Evolutionary conservation across 164 flowering plant species (phyloP).

Genomic region (Chloranthus sessilifolius): DNA sequence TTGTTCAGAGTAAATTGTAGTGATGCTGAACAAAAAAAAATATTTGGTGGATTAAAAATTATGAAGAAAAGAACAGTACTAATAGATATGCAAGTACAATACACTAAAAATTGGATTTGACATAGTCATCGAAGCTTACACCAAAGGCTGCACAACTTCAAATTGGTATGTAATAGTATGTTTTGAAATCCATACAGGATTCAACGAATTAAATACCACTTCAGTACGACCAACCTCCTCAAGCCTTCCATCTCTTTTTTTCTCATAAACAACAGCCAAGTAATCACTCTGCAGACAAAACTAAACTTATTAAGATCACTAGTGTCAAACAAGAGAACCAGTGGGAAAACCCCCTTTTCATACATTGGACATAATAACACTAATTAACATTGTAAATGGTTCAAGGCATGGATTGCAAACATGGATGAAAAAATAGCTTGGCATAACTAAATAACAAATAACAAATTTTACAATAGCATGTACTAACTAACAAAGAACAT

Average conservation of each 20-base stretch:
- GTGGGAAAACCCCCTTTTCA: too few relatives aligned
- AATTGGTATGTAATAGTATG: slow-evolving; percentile 49
- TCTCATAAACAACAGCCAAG: slow-evolving; percentile 58
- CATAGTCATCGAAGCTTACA: slow-evolving; percentile 50
- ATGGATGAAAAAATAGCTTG: neutral
- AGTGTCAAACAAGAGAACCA: too few relatives aligned
- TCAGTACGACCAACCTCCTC: slow-evolving; percentile 81
- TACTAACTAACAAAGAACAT: too few relatives aligned
- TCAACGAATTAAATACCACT: slow-evolving; percentile 63
- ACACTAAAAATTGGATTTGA: neutral
- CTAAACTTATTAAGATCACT: slow-evolving; percentile 10
- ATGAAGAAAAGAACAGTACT: neutral
- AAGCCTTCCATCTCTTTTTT: slow-evolving; percentile 64
- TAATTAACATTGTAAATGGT: neutral
- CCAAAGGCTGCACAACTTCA: slow-evolving; percentile 66
- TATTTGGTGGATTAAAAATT: neutral
- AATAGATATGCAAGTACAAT: neutral
- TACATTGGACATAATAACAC: neutral
- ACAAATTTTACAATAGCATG: neutral
- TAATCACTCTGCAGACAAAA: slow-evolving; percentile 68
- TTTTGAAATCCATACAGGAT: slow-evolving; percentile 72
- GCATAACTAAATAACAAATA: neutral
- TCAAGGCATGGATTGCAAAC: neutral
- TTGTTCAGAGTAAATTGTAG: slow-evolving; percentile 11
- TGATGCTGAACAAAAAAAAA: neutral